A percentile compares a stretch with the other conserved stretches of the same genome.
phyloP scores from a whole-genome alignment of 1,284 basidiomycete species.

The Fomitopsis schrenkii region DNA sequence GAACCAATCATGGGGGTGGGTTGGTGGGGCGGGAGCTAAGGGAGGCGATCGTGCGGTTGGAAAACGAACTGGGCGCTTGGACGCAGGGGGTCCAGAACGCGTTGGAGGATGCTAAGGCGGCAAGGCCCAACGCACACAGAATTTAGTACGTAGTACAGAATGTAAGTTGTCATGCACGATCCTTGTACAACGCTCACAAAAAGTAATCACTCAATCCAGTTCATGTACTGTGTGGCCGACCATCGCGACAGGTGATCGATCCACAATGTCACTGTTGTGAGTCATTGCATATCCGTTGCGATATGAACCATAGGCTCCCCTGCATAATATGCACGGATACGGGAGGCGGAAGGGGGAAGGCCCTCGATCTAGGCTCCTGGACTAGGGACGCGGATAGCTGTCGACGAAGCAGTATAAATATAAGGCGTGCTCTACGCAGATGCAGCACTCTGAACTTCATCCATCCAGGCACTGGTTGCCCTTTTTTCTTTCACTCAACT shows the following conservation, averaged over 20 bases:
- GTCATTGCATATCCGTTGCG: background rate
- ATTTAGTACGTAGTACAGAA: background rate
- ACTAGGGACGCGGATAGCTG: background rate
- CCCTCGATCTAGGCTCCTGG: background rate
- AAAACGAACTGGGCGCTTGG: conserved; percentile 71
- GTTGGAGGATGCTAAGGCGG: conserved; percentile 32
- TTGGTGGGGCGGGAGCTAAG: conserved; percentile 54
- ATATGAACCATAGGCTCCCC: background rate
- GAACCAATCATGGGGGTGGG: conserved; percentile 55
- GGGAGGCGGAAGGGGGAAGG: background rate
- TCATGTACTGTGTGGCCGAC: background rate
- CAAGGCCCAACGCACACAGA: background rate
- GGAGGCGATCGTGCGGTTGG: conserved; percentile 50
- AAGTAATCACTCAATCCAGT: no score
- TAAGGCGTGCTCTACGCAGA: background rate
- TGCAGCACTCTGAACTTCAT: background rate
- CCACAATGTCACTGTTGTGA: no score
- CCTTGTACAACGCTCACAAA: no score
- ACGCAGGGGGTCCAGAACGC: conserved; percentile 47
- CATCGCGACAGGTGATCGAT: background rate
- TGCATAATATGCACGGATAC: background rate
- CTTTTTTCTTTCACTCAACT: background rate
- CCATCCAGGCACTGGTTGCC: background rate
- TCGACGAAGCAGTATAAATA: background rate
- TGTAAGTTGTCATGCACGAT: background rate